Base-by-base conservation (phyloP, 2,329 filamentous ascomycete genomes). In the Xylariomycetidae sp. region DNA sequence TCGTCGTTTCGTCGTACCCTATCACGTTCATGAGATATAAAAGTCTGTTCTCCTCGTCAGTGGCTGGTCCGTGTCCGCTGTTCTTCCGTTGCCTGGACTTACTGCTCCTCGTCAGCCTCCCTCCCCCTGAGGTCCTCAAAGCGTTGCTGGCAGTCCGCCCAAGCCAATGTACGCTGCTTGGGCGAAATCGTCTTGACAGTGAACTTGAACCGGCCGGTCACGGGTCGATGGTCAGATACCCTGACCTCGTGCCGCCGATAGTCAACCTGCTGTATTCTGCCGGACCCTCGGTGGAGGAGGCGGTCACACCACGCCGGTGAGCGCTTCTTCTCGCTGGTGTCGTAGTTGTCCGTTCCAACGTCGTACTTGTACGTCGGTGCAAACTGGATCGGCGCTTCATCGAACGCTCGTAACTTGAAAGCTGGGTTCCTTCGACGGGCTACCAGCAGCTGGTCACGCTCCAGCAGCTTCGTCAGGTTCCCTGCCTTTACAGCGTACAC, bases 311-410 rank as follows among this genome's bases (percentile, higher is more conserved):
- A 98, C 1, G 92, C 92, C 0, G 92, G 92, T 15, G 86, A 83
- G 31, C 92, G 77, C 58, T 86, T 86, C 70, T 98, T 98, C 59
- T 98, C 92, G 49, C 85, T 90, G 1, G 85, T 83, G 56, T 98
- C 92, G 58, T 96, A 98, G 6, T 78, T 83, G 54, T 96, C 90
- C 0, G 87, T 93, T 12, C 89, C 89, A 1, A 96, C 87, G 49
- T 98, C 92, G 58, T 98, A 98, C 58, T 98, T 98, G 69, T 98
- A 98, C 0, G 92, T 98, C 1, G 92, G 92, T 6, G 87, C 82
- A 56, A 98, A 98, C 0, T 79, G 82, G 50, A 98, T 95, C 1
- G 84, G 85, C 35, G 82, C 71, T 61, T 98, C 92, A n/a, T 82
- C 79, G 58, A 98, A 96, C 0, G 86, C 82, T 14, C 89, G 80